These are phyloP conservation scores for Myriosclerotinia scirpicola DNA, from an alignment of 2,329 filamentous ascomycete species.

Conservation along the genomic window DNA sequence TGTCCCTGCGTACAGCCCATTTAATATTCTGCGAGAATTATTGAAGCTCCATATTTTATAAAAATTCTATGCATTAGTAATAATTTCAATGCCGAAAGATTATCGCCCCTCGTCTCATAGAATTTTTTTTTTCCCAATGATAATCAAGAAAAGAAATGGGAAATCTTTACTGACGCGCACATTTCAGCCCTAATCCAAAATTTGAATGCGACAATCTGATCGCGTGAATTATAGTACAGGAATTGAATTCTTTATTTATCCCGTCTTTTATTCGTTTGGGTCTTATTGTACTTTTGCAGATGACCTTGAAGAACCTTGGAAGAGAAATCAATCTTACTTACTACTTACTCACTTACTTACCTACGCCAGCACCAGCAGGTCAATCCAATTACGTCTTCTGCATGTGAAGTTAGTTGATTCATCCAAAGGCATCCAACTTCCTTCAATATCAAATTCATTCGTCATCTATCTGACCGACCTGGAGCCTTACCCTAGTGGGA, in stretches of 20 bases:
- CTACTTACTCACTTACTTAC: too few relatives aligned
- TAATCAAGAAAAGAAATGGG: background rate
- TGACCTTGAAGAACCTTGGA: too few relatives aligned
- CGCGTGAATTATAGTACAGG: background rate
- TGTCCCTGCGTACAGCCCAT: too few relatives aligned
- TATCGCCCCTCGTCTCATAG: background rate
- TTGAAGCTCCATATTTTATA: too few relatives aligned
- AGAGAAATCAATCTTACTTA: background rate
- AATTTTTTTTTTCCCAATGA: too few relatives aligned
- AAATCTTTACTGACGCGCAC: background rate
- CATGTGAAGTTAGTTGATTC: slow-evolving; percentile 4
- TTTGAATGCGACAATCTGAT: background rate
- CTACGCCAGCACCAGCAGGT: background rate
- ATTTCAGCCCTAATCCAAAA: background rate
- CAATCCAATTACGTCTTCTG: background rate
- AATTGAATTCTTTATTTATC: background rate
- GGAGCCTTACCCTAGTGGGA: background rate
- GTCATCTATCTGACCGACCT: slow-evolving; percentile 5
- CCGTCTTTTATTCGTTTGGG: background rate
- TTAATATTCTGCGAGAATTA: too few relatives aligned
- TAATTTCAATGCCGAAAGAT: slow-evolving; percentile 22
- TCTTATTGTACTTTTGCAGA: too few relatives aligned
- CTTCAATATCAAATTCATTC: slow-evolving; percentile 14
- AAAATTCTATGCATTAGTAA: too few relatives aligned
- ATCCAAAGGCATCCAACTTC: slow-evolving; percentile 25